Evolutionary conservation across 495 filamentous ascomycete species (phyloP).

Genomic region (Penicillium macrosclerotiorum): DNA sequence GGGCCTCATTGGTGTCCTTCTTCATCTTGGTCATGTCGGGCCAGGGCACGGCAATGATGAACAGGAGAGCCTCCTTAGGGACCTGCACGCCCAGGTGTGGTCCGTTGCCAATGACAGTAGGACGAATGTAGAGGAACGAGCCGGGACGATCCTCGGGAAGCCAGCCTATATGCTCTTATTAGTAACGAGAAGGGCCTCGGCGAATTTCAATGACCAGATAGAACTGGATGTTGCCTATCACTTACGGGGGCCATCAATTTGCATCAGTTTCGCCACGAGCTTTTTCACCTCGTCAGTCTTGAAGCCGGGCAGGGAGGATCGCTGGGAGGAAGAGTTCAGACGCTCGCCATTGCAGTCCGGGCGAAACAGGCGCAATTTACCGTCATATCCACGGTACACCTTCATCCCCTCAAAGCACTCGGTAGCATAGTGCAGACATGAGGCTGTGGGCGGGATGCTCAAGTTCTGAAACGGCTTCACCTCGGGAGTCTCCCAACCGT

Average conservation of each 20-base stretch:
- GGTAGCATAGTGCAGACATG: slow-evolving; percentile 86
- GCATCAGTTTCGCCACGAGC: slow-evolving; percentile 67
- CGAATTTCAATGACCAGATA: not conserved
- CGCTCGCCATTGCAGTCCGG: slow-evolving; percentile 73
- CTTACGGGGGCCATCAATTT: slow-evolving; percentile 44
- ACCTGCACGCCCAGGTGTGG: slow-evolving; percentile 76
- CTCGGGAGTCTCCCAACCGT: slow-evolving; percentile 76
- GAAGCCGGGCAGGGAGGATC: slow-evolving; percentile 79
- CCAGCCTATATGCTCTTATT: slow-evolving; percentile 58
- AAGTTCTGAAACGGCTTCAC: slow-evolving; percentile 79
- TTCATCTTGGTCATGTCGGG: slow-evolving; percentile 50
- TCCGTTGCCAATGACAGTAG: slow-evolving; percentile 81
- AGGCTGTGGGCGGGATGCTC: slow-evolving; percentile 77
- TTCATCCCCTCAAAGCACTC: slow-evolving; percentile 94
- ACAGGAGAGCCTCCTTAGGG: slow-evolving; percentile 80
- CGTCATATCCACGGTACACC: slow-evolving; percentile 79
- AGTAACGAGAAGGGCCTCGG: slow-evolving; percentile 10
- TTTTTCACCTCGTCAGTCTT: slow-evolving; percentile 67
- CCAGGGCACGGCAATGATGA: slow-evolving; percentile 75
- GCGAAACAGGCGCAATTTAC: slow-evolving; percentile 81
- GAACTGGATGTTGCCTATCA: slow-evolving; percentile 4
- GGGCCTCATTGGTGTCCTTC: slow-evolving; percentile 23
- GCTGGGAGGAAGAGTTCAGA: slow-evolving; percentile 65
- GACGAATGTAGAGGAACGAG: slow-evolving; percentile 75
- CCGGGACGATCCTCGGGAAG: slow-evolving; percentile 62